Evolutionary conservation across 176 grass and related monocot species (phyloP), one percentile per base, ranked within the genome.

Genomic region (Guadua angustifolia): DNA sequence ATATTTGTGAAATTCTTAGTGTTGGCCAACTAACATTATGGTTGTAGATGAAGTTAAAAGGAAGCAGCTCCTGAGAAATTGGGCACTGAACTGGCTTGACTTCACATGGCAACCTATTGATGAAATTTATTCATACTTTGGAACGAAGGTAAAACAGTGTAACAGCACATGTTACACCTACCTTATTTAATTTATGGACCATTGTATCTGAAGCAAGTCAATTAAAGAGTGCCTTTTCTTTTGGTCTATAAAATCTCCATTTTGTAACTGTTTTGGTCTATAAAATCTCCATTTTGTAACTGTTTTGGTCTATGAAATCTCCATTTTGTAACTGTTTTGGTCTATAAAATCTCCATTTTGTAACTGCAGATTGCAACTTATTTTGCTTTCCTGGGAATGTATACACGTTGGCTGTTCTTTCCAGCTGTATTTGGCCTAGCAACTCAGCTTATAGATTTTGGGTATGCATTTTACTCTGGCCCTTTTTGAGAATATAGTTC

Each of bases 81-180:
- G 96, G 96, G 96, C 96, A 9, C 91, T 99, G 71, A 99, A 95
- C 72, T 99, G 91, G 91, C 92, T 89, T 83, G 96, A 99, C 61
- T 91, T 99, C 91, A 99, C 96, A 88, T 95, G 88, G 89, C 96
- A 99, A 40, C 96, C 96, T 69, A 94, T 99, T 8, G 96, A 99
- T 71, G 93, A 99, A 85, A 90, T 99, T 76, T 99, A 99, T 64
- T 90, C 91, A 44, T 99, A 99, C 79, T 99, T 87, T 64, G 96
- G 93, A 78, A 94, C 93, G 6, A 99, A 94, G 96, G 96, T 99
- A 87, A 7, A 75, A 76, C 15, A 50, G n/a, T 71, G 19, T 78
- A 26, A 53, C 45, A 10, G 46, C 35, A 24, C 14, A 56, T 21
- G 10, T 58, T 82, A 64, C n/a, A 26, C 9, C 15, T 38, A 67